Percentiles rank a stretch among this genome's conserved stretches.
phyloP scores from a whole-genome alignment of 208 protist species.

The Blastocrithidia nonstop region DNA sequence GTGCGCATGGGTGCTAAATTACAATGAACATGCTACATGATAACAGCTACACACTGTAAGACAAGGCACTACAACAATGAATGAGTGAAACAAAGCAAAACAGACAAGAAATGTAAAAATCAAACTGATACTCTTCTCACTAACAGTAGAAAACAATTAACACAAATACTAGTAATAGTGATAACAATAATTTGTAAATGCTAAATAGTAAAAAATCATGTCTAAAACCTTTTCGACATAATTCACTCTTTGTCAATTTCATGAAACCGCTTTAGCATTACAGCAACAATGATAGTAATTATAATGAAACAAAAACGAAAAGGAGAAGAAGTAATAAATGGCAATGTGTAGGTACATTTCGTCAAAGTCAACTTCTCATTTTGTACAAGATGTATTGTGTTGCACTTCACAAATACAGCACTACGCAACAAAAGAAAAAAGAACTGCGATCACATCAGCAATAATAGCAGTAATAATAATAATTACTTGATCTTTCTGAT shows the following conservation, averaged over 20 bases:
- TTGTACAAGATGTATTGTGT: constrained; percentile 70
- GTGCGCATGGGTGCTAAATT: neutral
- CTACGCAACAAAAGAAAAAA: constrained; percentile 6
- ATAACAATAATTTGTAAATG: no score
- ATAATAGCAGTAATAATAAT: neutral
- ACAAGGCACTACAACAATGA: no score
- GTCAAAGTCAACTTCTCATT: constrained; percentile 58
- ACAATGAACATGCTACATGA: neutral
- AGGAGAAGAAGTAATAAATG: neutral
- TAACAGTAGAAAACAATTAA: no score
- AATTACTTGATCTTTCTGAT: no score
- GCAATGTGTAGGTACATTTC: constrained; percentile 36
- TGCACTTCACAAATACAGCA: constrained; percentile 33
- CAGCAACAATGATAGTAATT: neutral
- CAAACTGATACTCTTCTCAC: no score
- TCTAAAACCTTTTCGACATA: no score
- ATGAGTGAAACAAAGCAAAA: no score
- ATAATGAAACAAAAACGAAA: neutral
- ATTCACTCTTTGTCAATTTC: no score
- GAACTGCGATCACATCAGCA: neutral
- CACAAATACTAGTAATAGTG: no score
- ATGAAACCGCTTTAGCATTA: constrained; percentile 1
- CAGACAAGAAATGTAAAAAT: no score
- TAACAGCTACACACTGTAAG: no score
- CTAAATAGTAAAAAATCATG: no score